Conservation (phyloP, 2,329 filamentous ascomycete genomes). For the Parasarocladium wereldwijsianum region DNA sequence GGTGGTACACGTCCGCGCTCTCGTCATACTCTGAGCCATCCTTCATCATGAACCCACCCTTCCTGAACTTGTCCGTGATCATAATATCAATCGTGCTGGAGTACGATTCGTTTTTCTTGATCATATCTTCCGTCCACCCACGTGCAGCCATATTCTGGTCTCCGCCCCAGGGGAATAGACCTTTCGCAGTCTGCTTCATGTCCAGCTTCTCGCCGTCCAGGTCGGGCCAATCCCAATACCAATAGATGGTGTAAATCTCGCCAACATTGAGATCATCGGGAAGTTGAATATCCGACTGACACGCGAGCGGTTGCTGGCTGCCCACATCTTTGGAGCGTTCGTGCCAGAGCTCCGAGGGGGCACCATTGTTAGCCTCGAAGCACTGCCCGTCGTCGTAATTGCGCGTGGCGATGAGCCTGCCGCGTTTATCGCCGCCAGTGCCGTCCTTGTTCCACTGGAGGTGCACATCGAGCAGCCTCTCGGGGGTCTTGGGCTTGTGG, state of each 20-base stretch:
- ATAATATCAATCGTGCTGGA: constrained; percentile 25
- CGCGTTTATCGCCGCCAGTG: constrained; percentile 65
- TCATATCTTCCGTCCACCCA: constrained; percentile 20
- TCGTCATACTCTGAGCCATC: constrained; percentile 10
- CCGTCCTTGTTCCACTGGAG: constrained; percentile 66
- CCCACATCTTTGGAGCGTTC: constrained; percentile 13
- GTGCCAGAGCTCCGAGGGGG: constrained; percentile 28
- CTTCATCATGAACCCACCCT: constrained; percentile 7
- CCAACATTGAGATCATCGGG: constrained; percentile 49
- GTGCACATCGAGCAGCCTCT: constrained; percentile 50
- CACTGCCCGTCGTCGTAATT: constrained; percentile 87
- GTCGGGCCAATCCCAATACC: constrained; percentile 91
- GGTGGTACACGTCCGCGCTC: constrained; percentile 24
- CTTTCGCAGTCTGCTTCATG: constrained; percentile 20
- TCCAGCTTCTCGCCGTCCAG: constrained; percentile 28
- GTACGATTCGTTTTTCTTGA: constrained; percentile 25
- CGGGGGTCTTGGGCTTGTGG: constrained; percentile 34
- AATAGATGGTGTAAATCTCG: constrained; percentile 69
- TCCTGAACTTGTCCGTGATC: constrained; percentile 14
- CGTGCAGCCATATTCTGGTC: no score
- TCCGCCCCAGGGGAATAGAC: constrained; percentile 26
- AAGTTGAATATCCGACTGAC: constrained; percentile 68
- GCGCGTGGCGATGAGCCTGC: constrained; percentile 59
- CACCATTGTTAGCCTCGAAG: constrained; percentile 57
- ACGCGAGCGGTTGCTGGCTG: constrained; percentile 50